A percentile compares a stretch with the other conserved stretches of the same genome.
phyloP scores from a whole-genome alignment of 2,329 filamentous ascomycete species.

The Monilinia laxa region DNA sequence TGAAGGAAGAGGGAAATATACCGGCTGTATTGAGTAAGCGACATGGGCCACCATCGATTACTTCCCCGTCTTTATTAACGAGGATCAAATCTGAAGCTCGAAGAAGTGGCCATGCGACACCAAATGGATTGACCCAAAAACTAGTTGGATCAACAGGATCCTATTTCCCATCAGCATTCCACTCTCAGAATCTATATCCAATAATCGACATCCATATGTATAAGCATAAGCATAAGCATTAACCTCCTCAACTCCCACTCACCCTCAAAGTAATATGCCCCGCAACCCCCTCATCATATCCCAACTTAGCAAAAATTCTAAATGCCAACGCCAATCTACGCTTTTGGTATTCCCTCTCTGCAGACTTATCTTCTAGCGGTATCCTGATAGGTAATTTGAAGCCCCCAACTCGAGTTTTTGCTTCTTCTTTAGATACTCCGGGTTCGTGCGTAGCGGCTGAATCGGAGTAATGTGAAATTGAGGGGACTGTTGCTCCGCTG shows the following conservation, averaged over 20 bases:
- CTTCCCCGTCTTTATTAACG: conserved; percentile 59
- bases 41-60: conserved; percentile 59
- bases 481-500: neutral
- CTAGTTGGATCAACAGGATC: conserved; percentile 40
- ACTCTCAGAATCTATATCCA: neutral
- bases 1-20: conserved; percentile 16
- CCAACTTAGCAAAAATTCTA: conserved; percentile 48
- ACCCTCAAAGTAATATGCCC: conserved; percentile 48
- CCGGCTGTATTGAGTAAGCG: conserved; percentile 39
- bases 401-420: conserved; percentile 18
- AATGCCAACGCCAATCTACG: conserved; percentile 50
- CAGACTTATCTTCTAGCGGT: conserved; percentile 39
- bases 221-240: neutral
- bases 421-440: conserved; percentile 28
- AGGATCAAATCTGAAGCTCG: conserved; percentile 66
- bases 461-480: neutral
- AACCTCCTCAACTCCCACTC: conserved; percentile 10
- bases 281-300: conserved; percentile 48
- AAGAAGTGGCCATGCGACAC: conserved; percentile 45
- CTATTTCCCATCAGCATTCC: conserved; percentile 26
- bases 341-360: conserved; percentile 43
- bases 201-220: no score
- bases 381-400: conserved; percentile 20
- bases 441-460: conserved; percentile 30
- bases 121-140: conserved; percentile 42